Conservation (phyloP, 495 filamentous ascomycete species). For the Neurospora discreta region DNA sequence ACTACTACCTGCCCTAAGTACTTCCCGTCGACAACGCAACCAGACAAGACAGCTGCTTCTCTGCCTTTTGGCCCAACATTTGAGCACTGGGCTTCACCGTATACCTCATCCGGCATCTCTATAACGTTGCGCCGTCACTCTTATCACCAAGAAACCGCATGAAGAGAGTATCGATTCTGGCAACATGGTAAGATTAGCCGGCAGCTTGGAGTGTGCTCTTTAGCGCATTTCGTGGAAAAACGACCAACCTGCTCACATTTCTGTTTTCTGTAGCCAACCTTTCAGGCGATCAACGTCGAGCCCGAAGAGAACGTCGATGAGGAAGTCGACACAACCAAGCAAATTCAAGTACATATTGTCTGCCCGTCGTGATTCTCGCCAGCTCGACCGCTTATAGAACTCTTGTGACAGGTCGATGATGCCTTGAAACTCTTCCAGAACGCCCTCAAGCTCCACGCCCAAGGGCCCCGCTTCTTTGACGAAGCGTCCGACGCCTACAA, state of each 20-base stretch:
- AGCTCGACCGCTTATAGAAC: neutral
- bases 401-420: conserved; percentile 64
- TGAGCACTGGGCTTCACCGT: neutral
- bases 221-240: too few species aligned
- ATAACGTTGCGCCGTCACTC: neutral
- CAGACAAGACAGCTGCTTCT: neutral
- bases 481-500: conserved; percentile 77
- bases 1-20: neutral
- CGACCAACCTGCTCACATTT: neutral
- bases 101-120: neutral
- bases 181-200: neutral
- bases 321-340: conserved; percentile 88
- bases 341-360: conserved; percentile 50
- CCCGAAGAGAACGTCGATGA: conserved; percentile 82
- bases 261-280: conserved; percentile 38
- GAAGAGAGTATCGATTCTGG: neutral
- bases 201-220: neutral
- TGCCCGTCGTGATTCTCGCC: neutral
- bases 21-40: neutral
- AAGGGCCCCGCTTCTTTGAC: conserved; percentile 62
- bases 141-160: neutral
- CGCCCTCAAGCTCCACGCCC: conserved; percentile 83
- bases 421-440: conserved; percentile 90
- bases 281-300: conserved; percentile 81
- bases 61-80: neutral